Conservation (phyloP, 2,329 filamentous ascomycete genomes). For the Fusarium fracticaudum region DNA sequence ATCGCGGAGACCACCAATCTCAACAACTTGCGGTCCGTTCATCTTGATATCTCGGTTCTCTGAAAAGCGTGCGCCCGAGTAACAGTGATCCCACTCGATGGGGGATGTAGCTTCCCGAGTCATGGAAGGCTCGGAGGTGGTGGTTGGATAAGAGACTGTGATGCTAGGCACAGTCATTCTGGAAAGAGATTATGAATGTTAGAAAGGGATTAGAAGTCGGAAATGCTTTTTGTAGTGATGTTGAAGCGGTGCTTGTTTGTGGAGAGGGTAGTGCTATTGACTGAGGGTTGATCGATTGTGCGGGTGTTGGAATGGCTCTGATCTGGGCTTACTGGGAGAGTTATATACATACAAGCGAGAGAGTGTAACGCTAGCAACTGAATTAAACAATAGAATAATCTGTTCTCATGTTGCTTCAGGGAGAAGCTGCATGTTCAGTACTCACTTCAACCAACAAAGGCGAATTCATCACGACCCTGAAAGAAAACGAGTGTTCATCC, state of each 20-base stretch:
- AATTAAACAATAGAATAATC: neutral
- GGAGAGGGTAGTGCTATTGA: neutral
- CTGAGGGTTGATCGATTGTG: neutral
- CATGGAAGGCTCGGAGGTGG: too few relatives aligned
- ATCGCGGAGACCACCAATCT: rapidly evolving
- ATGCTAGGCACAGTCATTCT: neutral
- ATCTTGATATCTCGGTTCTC: neutral
- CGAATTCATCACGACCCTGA: rapidly evolving
- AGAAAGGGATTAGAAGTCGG: too few relatives aligned
- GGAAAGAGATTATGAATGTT: too few relatives aligned
- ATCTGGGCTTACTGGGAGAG: neutral
- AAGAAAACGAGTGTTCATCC: neutral
- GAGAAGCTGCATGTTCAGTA: neutral
- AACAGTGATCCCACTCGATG: neutral
- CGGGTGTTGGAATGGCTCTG: neutral
- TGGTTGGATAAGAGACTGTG: neutral
- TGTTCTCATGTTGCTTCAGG: neutral
- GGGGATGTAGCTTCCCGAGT: neutral
- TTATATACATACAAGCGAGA: neutral
- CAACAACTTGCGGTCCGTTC: too few relatives aligned
- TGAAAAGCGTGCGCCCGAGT: neutral
- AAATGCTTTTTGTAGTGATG: neutral
- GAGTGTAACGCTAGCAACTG: rapidly evolving
- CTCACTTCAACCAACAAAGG: neutral
- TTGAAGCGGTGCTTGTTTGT: neutral